These are phyloP conservation scores for Leucoagaricus sp. DNA, from an alignment of 1,284 basidiomycete species.

Conservation along the genomic window DNA sequence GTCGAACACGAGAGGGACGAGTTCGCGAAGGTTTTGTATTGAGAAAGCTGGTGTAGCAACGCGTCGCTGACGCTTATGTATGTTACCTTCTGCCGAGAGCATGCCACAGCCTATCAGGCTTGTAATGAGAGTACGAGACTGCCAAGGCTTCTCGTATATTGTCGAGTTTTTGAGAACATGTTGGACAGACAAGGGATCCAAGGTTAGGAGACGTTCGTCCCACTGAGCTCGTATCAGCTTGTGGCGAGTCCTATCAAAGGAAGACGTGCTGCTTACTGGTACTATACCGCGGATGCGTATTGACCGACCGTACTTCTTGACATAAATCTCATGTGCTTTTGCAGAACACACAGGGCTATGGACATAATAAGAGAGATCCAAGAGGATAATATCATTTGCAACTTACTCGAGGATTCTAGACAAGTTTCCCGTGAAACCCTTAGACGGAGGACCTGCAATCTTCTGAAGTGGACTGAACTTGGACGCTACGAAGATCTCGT, in stretches of 20 bases:
- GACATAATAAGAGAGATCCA: background rate
- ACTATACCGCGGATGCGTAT: conserved; percentile 64
- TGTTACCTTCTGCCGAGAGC: conserved; percentile 72
- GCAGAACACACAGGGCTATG: conserved; percentile 58
- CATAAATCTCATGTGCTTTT: conserved; percentile 50
- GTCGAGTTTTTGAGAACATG: conserved; percentile 70
- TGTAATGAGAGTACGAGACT: conserved; percentile 71
- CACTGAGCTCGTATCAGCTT: conserved; percentile 44
- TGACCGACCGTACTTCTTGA: conserved; percentile 55
- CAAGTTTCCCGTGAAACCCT: conserved; percentile 55
- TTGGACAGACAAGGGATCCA: conserved; percentile 70
- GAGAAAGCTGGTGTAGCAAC: conserved; percentile 80
- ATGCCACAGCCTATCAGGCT: conserved; percentile 76
- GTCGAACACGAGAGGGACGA: conserved; percentile 69
- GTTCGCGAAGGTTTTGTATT: conserved; percentile 65
- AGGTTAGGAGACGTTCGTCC: conserved; percentile 73
- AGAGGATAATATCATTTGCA: background rate
- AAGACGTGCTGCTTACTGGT: conserved; percentile 47
- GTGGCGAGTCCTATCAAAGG: background rate
- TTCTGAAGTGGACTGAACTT: conserved; percentile 51
- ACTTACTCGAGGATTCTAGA: conserved; percentile 57
- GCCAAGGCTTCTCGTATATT: conserved; percentile 80
- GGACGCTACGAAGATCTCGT: conserved; percentile 38
- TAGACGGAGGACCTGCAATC: conserved; percentile 60
- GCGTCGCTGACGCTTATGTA: conserved; percentile 74